Base-by-base conservation (phyloP, 2,329 filamentous ascomycete species). In the Apiospora sp. region DNA sequence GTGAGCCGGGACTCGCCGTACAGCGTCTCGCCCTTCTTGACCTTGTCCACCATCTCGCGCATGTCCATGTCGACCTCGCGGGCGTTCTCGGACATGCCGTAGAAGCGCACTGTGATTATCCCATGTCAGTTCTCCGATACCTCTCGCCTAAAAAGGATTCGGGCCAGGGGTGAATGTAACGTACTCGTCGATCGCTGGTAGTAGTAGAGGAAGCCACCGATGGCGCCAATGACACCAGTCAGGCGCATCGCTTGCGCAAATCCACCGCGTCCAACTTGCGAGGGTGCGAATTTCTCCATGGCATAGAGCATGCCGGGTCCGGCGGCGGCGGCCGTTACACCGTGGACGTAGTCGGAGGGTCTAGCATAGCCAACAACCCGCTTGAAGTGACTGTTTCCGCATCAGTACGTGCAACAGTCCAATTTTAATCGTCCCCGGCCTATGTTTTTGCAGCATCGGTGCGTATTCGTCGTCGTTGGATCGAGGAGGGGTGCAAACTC, bases 11-110 rank as follows among this genome's bases (percentile, higher is more conserved):
- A 94, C 79, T 89, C 90, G 80, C 96, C 96, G 84, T 99, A 99
- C 68, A 98, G 87, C 48, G 96, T 89, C 86, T 97, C 90, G 76
- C 96, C 96, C 73, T 89, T 90, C 90, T 98, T 99, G 82, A 98
- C 95, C 85, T 96, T 97, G 83, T 92, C 90, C 49, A 98, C 95
- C 96, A 99, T 99, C 85, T 99, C 96, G 76, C 91, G 90, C 95
- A 98, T 98, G 82, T 99, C 96, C 92, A 97, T 92, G 76, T 98
- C 93, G 72, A 96, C 87, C 84, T 99, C 96, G 79, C 96, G 92
- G 71, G 92, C 86, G 85, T 99, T 99, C 84, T 99, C 96, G 68
- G 90, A 92, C 84, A 95, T 94, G 79, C 96, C 96, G 86, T 98
- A 98, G 86, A 99, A 98, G 76, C 96, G 93, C 80, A 96, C 95